A percentile compares a stretch with the other conserved stretches of the same genome.
These are phyloP conservation scores for Vanrija pseudolonga DNA, from an alignment of 1,284 basidiomycete genomes.

Conservation along the genomic window DNA sequence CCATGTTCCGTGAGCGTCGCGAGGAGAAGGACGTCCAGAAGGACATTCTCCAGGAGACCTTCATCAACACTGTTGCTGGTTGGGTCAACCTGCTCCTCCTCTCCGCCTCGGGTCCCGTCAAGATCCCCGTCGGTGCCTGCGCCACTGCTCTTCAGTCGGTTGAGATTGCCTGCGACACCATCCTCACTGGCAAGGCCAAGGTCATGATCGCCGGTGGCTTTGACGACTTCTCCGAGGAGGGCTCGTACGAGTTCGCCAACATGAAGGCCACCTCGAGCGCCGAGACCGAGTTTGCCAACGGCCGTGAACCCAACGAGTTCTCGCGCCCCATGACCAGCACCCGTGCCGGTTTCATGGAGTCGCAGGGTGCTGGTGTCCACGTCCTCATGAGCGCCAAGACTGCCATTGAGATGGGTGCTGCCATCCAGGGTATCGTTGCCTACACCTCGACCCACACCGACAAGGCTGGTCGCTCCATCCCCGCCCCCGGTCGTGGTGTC, in stretches of 20 bases:
- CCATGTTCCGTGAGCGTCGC: slow-evolving; percentile 98
- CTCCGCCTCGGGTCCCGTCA: slow-evolving; percentile 93
- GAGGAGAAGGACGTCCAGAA: slow-evolving; percentile 98
- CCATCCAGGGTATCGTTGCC: slow-evolving; percentile 87
- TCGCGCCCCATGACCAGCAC: slow-evolving; percentile 95
- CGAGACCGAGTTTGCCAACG: slow-evolving; percentile 95
- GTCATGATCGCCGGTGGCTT: slow-evolving; percentile 99
- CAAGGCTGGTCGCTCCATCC: slow-evolving; percentile 91
- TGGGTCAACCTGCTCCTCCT: slow-evolving; percentile 94
- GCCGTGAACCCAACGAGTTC: slow-evolving; percentile 97
- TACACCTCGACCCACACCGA: slow-evolving; percentile 97
- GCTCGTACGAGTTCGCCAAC: slow-evolving; percentile 95
- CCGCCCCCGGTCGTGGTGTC: slow-evolving; percentile 86
- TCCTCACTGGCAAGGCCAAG: slow-evolving; percentile 93
- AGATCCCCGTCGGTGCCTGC: slow-evolving; percentile 98
- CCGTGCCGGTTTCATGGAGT: slow-evolving; percentile 96
- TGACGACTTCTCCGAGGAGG: slow-evolving; percentile 96
- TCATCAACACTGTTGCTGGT: slow-evolving; percentile 96
- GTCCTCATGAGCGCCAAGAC: slow-evolving; percentile 96
- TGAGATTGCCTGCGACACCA: slow-evolving; percentile 95
- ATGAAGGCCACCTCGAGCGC: slow-evolving; percentile 99
- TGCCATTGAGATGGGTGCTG: slow-evolving; percentile 87
- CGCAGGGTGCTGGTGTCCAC: slow-evolving; percentile 93
- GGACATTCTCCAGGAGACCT: slow-evolving; percentile 97
- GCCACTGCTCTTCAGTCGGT: slow-evolving; percentile 96